A percentile compares a stretch with the other conserved stretches of the same genome.
These are phyloP conservation scores for Byssoonygena ceratinophila DNA, from an alignment of 2,329 filamentous ascomycete genomes.

Conservation along the genomic window DNA sequence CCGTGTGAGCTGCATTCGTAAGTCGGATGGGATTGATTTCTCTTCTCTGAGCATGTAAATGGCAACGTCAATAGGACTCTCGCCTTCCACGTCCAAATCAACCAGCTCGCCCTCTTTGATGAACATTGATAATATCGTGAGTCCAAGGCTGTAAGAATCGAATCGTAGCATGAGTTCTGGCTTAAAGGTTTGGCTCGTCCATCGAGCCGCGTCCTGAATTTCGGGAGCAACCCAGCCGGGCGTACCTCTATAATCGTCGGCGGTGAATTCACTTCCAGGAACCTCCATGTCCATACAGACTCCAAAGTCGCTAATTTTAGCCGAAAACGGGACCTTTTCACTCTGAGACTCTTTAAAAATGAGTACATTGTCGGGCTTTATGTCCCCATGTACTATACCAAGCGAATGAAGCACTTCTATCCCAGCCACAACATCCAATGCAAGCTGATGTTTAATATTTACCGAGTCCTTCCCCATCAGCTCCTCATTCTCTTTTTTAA, in stretches of 20 bases:
- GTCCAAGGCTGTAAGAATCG: constrained; percentile 23
- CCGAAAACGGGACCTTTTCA: constrained; percentile 20
- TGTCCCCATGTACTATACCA: constrained; percentile 23
- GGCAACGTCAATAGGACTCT: constrained; percentile 12
- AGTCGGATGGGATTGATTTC: constrained; percentile 17
- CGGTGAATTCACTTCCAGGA: constrained; percentile 16
- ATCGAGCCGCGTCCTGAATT: constrained; percentile 12
- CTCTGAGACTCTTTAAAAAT: constrained; percentile 18
- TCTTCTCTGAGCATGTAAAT: constrained; percentile 16
- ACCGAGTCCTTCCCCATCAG: constrained; percentile 9
- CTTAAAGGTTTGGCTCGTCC: constrained; percentile 16
- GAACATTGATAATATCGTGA: constrained; percentile 22
- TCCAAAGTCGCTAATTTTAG: constrained; percentile 25
- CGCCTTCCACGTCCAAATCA: constrained; percentile 10
- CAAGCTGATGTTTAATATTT: constrained; percentile 21
- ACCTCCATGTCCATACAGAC: constrained; percentile 24
- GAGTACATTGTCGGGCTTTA: constrained; percentile 26
- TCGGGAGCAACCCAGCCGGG: constrained; percentile 22
- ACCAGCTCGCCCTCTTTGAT: constrained; percentile 16
- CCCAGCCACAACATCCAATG: constrained; percentile 21
- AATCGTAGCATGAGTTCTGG: constrained; percentile 23
- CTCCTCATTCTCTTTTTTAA: constrained; percentile 14
- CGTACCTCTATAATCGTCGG: constrained; percentile 22
- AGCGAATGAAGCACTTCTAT: constrained; percentile 22
- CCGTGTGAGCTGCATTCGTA: constrained; percentile 18